Percentiles rank a stretch among this genome's conserved stretches.
Evolutionary conservation across 352 stramenopile genomes (phyloP).

Genomic region (Phytophthora boehmeriae): DNA sequence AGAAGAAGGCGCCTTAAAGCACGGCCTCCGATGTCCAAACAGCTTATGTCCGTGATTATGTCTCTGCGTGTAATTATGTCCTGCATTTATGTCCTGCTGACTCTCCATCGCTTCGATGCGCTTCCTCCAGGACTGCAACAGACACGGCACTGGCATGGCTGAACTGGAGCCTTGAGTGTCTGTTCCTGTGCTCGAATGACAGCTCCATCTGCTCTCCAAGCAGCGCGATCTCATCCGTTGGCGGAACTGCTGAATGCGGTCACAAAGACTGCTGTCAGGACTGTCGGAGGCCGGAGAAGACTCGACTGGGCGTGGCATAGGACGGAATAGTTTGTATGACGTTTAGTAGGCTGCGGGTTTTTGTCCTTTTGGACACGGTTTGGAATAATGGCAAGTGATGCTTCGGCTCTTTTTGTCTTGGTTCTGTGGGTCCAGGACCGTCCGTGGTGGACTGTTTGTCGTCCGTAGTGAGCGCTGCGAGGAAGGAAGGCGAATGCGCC

Average conservation of each 20-base stretch:
- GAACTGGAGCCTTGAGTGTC: neutral
- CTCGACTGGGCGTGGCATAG: neutral
- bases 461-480: neutral
- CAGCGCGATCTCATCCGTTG: slow-evolving; percentile 26
- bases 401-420: neutral
- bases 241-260: slow-evolving; percentile 26
- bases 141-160: slow-evolving; percentile 18
- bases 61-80: slow-evolving; percentile 1
- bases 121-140: slow-evolving; percentile 34
- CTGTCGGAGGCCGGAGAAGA: neutral
- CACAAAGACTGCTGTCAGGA: slow-evolving; percentile 14
- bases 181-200: neutral
- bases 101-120: slow-evolving; percentile 37
- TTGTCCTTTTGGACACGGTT: too few species aligned
- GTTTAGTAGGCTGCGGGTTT: neutral
- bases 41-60: slow-evolving; percentile 5
- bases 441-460: neutral
- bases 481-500: neutral
- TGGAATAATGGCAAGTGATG: neutral
- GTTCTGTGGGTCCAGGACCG: neutral
- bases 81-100: neutral
- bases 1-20: slow-evolving; percentile 2
- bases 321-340: neutral
- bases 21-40: slow-evolving; percentile 1
- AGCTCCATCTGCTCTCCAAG: neutral